Evolutionary conservation across 2,329 filamentous ascomycete species (phyloP), one percentile per base, ranked within the genome.

Genomic region (Ascochyta koolunga): DNA sequence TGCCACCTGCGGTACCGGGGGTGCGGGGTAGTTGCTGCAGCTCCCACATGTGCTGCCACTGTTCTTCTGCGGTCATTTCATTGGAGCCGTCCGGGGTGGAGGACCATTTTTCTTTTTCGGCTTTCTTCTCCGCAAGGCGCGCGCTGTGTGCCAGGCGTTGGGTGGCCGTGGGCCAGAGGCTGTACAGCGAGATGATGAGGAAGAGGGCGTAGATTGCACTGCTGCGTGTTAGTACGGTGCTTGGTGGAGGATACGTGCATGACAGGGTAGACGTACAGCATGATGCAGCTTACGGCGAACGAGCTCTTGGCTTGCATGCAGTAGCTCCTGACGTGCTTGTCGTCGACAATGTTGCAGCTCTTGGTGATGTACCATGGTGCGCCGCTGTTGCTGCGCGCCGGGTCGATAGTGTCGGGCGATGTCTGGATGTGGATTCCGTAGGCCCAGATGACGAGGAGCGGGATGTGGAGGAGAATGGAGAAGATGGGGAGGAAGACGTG

Each of bases 281-380:
- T 86, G 60, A 87, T 78, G 13, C 87, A 74, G 0, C 86, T 86
- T 18, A 85, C 79, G 13, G 83, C 88, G 64, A 91, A 88, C 13
- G 82, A 80, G 46, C 81, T 83, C 71, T 91, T 88, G 6, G 89
- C 89, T 70, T 89, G 81, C 66, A 80, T 75, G 72, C 90, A 93
- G 64, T 84, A 85, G 7, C 73, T 68, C 49, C 80, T 76, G 41
- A 83, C 78, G 24, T 83, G 81, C 43, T 80, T 80, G 5, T 81
- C 78, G 47, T 77, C 78, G 2, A 87, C 86, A 32, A 88, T 80
- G 47, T 75, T 78, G 76, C 90, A 93, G 57, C 83, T 85, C 71
- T 89, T 86, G 48, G 83, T 82, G 63, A 93, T 84, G 72, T 92
- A 93, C 90, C 90, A 93, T 6, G 89, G 83, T 16, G 83, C 83